These are phyloP conservation scores for Lumnitzera racemosa DNA, from an alignment of 345 rosid species.

Conservation along the genomic window DNA sequence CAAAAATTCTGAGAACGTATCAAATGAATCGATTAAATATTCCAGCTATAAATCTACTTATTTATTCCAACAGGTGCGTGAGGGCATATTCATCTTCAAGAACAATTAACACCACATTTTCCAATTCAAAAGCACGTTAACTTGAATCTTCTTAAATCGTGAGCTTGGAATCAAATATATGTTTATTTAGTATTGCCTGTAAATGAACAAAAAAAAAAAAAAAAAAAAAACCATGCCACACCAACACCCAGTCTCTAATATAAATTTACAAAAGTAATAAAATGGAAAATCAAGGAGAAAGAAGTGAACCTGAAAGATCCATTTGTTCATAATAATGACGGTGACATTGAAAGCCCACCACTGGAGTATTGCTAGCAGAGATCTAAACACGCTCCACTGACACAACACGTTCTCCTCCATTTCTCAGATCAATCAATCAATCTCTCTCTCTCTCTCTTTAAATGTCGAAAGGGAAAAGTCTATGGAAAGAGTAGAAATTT, in stretches of 20 bases:
- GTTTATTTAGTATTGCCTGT: not conserved
- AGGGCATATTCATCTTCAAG: too few species aligned
- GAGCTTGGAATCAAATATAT: too few species aligned
- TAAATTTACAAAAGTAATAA: not conserved
- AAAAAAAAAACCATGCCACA: not conserved
- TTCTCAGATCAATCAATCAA: too few species aligned
- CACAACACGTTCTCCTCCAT: conserved; percentile 73
- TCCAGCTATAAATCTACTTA: too few species aligned
- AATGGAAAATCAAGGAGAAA: not conserved
- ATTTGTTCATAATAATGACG: conserved; percentile 96
- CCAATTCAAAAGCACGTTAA: too few species aligned
- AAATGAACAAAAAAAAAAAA: not conserved
- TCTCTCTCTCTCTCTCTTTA: too few species aligned
- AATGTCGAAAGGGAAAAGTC: not conserved
- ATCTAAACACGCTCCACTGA: conserved; percentile 75
- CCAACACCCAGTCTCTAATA: not conserved
- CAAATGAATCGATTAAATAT: too few species aligned
- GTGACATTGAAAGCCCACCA: conserved; percentile 98
- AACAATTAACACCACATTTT: too few species aligned
- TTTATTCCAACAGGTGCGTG: too few species aligned
- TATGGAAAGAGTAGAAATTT: not conserved
- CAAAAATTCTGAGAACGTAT: too few species aligned
- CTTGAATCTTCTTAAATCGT: too few species aligned
- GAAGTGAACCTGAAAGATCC: conserved; percentile 94
- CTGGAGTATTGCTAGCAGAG: conserved; percentile 84